A percentile compares a stretch with the other conserved stretches of the same genome.
Conservation (phyloP, 73 alveolate genomes). For the Blepharisma stoltei region DNA sequence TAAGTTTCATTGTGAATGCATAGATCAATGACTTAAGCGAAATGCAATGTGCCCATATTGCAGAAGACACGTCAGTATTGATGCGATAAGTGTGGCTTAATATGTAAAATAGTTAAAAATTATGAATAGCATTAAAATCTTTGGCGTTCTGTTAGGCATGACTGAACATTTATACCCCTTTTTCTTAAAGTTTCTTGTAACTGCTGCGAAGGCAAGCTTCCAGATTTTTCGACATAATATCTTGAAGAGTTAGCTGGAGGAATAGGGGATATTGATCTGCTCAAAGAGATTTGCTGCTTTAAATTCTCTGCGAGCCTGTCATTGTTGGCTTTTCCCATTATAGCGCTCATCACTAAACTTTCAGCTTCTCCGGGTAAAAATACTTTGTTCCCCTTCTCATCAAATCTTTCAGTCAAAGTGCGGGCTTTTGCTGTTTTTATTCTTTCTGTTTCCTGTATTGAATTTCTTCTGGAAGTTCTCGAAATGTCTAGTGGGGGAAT, state of each 20-base stretch:
- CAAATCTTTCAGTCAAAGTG: too few relatives aligned
- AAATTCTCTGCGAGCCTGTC: not conserved
- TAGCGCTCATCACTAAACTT: constrained; percentile 26
- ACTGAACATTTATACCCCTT: not conserved
- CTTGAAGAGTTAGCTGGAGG: too few relatives aligned
- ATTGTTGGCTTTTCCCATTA: constrained; percentile 3
- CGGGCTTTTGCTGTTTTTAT: too few relatives aligned
- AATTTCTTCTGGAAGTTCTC: too few relatives aligned
- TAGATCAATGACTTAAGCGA: not conserved
- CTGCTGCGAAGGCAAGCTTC: not conserved
- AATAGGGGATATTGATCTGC: too few relatives aligned
- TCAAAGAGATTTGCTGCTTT: too few relatives aligned
- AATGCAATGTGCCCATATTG: constrained; percentile 33
- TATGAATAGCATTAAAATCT: not conserved
- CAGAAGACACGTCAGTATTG: not conserved
- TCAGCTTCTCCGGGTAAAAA: constrained; percentile 32
- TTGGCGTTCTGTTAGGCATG: too few relatives aligned
- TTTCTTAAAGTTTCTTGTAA: constrained; percentile 17
- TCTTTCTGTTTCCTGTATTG: too few relatives aligned
- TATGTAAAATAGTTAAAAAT: constrained; percentile 9
- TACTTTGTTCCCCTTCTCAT: not conserved
- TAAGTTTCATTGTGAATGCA: constrained; percentile 28
- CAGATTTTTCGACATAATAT: not conserved
- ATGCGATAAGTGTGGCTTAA: not conserved
- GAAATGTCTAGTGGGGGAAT: too few relatives aligned